These are phyloP conservation scores for Candida krabiensis DNA, from an alignment of 805 yeast species.

Conservation along the genomic window DNA sequence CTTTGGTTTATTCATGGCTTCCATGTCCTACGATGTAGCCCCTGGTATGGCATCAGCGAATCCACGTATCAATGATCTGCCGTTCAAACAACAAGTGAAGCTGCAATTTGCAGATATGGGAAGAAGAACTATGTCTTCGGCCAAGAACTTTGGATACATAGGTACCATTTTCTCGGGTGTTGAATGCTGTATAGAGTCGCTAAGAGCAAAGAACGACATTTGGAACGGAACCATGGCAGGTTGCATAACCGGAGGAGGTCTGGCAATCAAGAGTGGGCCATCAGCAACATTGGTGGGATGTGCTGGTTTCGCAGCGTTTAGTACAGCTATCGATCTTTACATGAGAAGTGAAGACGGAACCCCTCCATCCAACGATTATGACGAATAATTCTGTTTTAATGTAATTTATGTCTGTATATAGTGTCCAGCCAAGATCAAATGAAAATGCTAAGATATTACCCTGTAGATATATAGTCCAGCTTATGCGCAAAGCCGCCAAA, in stretches of 20 bases:
- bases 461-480: conserved; percentile 3
- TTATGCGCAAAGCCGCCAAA: conserved; percentile 2
- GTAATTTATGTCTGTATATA: conserved; percentile 1
- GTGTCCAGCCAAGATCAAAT: no score
- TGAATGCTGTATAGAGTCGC: conserved; percentile 84
- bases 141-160: conserved; percentile 90
- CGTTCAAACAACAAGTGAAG: conserved; percentile 90
- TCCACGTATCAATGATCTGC: conserved; percentile 72
- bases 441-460: no score
- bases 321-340: conserved; percentile 84
- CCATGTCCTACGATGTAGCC: conserved; percentile 83
- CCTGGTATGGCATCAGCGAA: conserved; percentile 48
- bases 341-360: conserved; percentile 78
- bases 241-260: conserved; percentile 94
- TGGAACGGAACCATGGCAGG: conserved; percentile 93
- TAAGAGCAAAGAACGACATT: conserved; percentile 87
- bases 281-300: conserved; percentile 89
- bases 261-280: conserved; percentile 91
- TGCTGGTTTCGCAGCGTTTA: conserved; percentile 96
- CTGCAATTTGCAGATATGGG: conserved; percentile 93
- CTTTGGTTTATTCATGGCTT: conserved; percentile 92
- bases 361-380: conserved; percentile 90
- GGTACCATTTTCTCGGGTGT: conserved; percentile 92
- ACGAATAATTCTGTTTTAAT: conserved; percentile 37
- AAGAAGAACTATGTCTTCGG: conserved; percentile 79